Base-by-base conservation (phyloP, 2,329 filamentous ascomycete species). In the Taxawa tesnikishii region DNA sequence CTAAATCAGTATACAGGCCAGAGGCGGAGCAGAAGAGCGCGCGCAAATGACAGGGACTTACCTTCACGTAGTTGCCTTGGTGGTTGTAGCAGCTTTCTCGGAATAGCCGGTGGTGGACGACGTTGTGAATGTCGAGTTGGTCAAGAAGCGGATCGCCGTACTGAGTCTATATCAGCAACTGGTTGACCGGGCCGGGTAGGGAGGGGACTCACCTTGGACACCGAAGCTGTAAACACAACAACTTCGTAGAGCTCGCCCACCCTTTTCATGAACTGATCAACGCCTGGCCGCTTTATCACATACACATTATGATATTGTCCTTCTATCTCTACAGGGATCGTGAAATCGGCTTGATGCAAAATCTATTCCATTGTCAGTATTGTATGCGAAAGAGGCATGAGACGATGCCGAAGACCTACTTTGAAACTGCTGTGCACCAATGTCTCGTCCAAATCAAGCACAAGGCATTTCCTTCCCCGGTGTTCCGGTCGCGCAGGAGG, bases 261-360 rank as follows among this genome's bases (percentile, higher is more conserved):
- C 38, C 90, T 71, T 67, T 96, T 96, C 84, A 98, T 94, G 59
- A 98, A 98, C 43, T 92, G 79, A 53, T 98, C 90, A 13, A 98
- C 90, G 33, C 90, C 90, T n/a, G 90, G 90, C 49, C 90, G 76
- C 64, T 98, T 98, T 57, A 98, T 98, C 43, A 98, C 90, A 54
- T 98, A 98, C 33, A 98, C 92, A 50, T 98, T 98, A 62, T 98
- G 90, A 54, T 92, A 96, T 57, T 94, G 92, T 35, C 90, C 90
- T 63, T 98, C 90, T 42, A 98, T 98, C 52, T 98, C 90, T 17
- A 98, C 90, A 0, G 90, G 90, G 53, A 98, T 96, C 5, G 90
- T 98, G 54, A 98, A 96, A 59, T 98, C 90, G 37, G 90, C 90
- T 66, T 96, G 88, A 51, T 96, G 87, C 28, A 98, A 70, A 45